Evolutionary conservation across 2,329 filamentous ascomycete genomes (phyloP).

Genomic region (Alternaria triticimaculans): DNA sequence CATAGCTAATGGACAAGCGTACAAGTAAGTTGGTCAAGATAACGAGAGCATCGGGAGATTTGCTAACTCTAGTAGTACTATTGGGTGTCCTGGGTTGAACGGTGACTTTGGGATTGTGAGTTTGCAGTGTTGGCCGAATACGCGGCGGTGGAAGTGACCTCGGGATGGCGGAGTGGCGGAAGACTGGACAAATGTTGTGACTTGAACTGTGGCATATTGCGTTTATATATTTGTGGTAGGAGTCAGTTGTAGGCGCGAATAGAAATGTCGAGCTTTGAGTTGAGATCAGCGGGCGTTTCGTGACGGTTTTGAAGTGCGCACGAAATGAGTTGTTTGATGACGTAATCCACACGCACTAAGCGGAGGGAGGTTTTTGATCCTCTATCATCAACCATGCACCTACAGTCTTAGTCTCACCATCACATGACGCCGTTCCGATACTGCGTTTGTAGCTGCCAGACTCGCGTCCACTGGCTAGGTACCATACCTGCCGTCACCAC

Average conservation of each 20-base stretch:
- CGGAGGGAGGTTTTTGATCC: not conserved
- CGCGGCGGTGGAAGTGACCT: not conserved
- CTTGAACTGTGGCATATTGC: not conserved
- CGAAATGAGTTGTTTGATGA: not conserved
- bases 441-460: not conserved
- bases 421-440: not conserved
- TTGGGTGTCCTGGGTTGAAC: not conserved
- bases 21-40: not conserved
- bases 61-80: not conserved
- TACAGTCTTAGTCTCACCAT: not conserved
- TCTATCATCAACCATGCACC: not conserved
- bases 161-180: not conserved
- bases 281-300: not conserved
- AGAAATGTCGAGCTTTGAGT: not conserved
- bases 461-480: not conserved
- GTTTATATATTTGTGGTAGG: not conserved
- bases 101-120: not conserved
- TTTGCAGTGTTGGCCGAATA: not conserved
- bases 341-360: not conserved
- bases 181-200: not conserved
- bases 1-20: not conserved
- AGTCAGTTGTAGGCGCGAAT: not conserved
- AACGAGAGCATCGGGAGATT: rapidly evolving
- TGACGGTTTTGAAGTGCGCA: not conserved
- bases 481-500: not conserved